Evolutionary conservation across 108 stramenopile genomes (phyloP).

Genomic region (Nitzschia putrida): DNA sequence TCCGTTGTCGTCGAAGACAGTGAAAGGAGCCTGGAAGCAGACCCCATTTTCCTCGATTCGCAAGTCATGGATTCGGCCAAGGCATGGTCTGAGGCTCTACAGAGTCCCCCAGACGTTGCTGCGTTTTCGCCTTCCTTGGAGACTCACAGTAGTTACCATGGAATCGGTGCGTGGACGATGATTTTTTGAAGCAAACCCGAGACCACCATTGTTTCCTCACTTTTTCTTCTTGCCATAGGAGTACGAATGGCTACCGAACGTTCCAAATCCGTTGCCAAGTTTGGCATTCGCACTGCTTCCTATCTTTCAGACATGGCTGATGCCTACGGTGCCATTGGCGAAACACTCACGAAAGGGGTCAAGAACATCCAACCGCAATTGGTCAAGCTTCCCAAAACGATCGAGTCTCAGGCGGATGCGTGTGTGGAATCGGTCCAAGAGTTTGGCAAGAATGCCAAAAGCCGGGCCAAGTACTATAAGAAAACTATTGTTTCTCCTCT

Average conservation of each 20-base stretch:
- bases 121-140: constrained; percentile 30
- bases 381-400: constrained; percentile 1
- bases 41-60: background rate
- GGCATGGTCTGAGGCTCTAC: constrained; percentile 22
- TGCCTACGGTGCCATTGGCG: constrained; percentile 22
- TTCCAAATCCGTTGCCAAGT: constrained; percentile 11
- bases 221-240: constrained; percentile 23
- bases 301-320: constrained; percentile 25
- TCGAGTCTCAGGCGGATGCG: constrained; percentile 7
- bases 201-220: background rate
- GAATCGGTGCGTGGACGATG: constrained; percentile 28
- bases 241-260: constrained; percentile 23
- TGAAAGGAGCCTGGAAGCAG: background rate
- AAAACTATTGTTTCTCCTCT: constrained; percentile 6
- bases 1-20: background rate
- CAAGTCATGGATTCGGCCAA: background rate
- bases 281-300: background rate
- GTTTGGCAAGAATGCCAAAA: background rate
- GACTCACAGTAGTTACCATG: constrained; percentile 3
- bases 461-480: constrained; percentile 12
- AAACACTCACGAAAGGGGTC: constrained; percentile 8
- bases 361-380: constrained; percentile 18
- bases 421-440: background rate
- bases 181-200: background rate
- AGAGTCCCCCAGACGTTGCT: constrained; percentile 16